Conservation (phyloP, 2,329 filamentous ascomycete species). For the Exophiala calicioides region DNA sequence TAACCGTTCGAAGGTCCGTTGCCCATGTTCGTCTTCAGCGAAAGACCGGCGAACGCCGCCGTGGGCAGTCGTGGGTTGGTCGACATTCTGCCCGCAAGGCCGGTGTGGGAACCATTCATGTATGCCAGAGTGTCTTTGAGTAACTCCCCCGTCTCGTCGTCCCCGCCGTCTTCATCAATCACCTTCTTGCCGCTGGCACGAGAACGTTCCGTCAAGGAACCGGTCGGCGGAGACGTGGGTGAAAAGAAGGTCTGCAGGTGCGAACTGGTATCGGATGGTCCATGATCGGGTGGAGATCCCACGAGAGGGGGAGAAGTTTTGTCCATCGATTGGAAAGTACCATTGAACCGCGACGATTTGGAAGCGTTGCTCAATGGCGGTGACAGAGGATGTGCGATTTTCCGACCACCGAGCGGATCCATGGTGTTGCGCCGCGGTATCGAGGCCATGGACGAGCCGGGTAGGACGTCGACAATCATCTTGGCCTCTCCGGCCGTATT, state of each 20-base stretch:
- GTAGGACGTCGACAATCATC: constrained; percentile 56
- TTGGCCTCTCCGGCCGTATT: constrained; percentile 62
- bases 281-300: constrained; percentile 50
- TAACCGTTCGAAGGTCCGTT: constrained; percentile 42
- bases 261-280: constrained; percentile 51
- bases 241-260: constrained; percentile 61
- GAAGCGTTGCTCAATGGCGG: constrained; percentile 43
- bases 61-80: constrained; percentile 73
- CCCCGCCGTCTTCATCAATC: constrained; percentile 61
- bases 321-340: constrained; percentile 61
- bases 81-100: constrained; percentile 56
- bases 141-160: constrained; percentile 64
- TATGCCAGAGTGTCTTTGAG: constrained; percentile 65
- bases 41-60: constrained; percentile 67
- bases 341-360: constrained; percentile 62
- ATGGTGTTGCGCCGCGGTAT: constrained; percentile 54
- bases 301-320: constrained; percentile 53
- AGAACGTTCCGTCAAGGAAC: constrained; percentile 50
- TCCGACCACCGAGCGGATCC: constrained; percentile 49
- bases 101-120: constrained; percentile 66
- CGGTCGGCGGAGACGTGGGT: constrained; percentile 60
- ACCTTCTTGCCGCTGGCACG: constrained; percentile 62
- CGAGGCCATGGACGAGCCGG: constrained; percentile 41
- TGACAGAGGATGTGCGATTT: constrained; percentile 32
- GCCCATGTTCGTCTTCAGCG: constrained; percentile 66